phyloP scores from a whole-genome alignment of 371 early-diverging fungal species.

The Apophysomyces sp. region DNA sequence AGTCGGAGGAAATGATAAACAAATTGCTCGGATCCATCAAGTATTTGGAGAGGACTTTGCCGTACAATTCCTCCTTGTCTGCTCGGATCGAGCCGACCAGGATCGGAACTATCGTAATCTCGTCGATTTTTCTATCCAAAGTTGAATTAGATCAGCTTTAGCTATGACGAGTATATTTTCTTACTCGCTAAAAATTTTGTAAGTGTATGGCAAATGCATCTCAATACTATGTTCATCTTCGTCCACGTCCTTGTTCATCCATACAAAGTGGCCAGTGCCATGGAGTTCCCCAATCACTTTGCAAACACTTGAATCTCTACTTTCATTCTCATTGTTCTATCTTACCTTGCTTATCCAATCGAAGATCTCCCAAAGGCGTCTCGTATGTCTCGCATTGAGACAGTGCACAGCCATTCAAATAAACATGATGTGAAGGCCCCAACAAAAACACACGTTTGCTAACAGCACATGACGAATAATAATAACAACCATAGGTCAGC shows the following conservation, averaged over 20 bases:
- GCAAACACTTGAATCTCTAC: not conserved
- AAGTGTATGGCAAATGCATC: conserved; percentile 91
- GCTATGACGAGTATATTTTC: not conserved
- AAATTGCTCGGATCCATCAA: conserved; percentile 65
- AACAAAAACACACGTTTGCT: conserved; percentile 86
- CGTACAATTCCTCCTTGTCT: conserved; percentile 62
- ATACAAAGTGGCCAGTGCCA: conserved; percentile 64
- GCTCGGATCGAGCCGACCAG: conserved; percentile 75
- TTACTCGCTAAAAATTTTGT: conserved; percentile 74
- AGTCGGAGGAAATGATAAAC: conserved; percentile 93
- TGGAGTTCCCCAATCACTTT: conserved; percentile 60
- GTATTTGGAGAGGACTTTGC: conserved; percentile 68
- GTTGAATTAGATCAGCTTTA: not conserved
- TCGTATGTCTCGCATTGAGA: conserved; percentile 68
- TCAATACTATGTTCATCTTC: conserved; percentile 96
- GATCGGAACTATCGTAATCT: conserved; percentile 79
- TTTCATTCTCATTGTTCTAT: not conserved
- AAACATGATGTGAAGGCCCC: conserved; percentile 92
- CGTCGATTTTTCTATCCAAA: conserved; percentile 39
- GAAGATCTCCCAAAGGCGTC: conserved; percentile 86
- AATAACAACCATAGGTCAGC: not conserved
- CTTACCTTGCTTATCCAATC: conserved; percentile 63
- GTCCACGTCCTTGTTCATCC: conserved; percentile 66
- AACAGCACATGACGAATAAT: not conserved
- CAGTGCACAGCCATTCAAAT: conserved; percentile 79